Conservation (phyloP, 148 eudicot genomes). For the Arctostaphylos glauca region DNA sequence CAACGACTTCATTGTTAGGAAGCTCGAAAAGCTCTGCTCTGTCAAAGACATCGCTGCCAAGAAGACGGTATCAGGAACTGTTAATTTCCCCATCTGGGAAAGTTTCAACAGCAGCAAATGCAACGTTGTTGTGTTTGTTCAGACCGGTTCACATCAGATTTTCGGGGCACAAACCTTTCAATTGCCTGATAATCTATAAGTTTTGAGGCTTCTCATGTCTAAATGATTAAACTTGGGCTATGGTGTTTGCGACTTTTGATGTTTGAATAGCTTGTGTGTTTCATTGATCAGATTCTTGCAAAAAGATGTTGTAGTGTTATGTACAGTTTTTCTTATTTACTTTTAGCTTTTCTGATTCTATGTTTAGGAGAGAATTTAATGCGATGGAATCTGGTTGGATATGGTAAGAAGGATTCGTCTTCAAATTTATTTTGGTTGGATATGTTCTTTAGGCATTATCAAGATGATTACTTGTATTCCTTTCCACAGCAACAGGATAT, state of each 20-base stretch:
- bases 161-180: slow-evolving; percentile 60
- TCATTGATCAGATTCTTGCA: not conserved
- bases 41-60: slow-evolving; percentile 61
- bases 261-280: not conserved
- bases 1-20: slow-evolving; percentile 70
- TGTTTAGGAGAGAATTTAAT: not conserved
- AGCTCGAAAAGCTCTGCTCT: slow-evolving; percentile 58
- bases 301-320: not conserved
- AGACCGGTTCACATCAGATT: slow-evolving; percentile 52
- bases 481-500: too few species aligned
- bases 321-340: not conserved
- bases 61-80: slow-evolving; percentile 51
- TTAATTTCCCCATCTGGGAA: slow-evolving; percentile 63
- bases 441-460: not conserved
- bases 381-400: not conserved
- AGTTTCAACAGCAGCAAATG: slow-evolving; percentile 58
- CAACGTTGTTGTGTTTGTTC: slow-evolving; percentile 59
- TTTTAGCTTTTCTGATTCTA: not conserved
- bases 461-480: too few species aligned
- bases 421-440: not conserved
- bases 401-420: not conserved
- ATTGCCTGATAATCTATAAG: slow-evolving; percentile 44
- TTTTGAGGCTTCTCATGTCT: not conserved
- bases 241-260: not conserved
- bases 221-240: not conserved